These are phyloP conservation scores for Leptomonas seymouri DNA, from an alignment of 208 protist species.

Conservation along the genomic window DNA sequence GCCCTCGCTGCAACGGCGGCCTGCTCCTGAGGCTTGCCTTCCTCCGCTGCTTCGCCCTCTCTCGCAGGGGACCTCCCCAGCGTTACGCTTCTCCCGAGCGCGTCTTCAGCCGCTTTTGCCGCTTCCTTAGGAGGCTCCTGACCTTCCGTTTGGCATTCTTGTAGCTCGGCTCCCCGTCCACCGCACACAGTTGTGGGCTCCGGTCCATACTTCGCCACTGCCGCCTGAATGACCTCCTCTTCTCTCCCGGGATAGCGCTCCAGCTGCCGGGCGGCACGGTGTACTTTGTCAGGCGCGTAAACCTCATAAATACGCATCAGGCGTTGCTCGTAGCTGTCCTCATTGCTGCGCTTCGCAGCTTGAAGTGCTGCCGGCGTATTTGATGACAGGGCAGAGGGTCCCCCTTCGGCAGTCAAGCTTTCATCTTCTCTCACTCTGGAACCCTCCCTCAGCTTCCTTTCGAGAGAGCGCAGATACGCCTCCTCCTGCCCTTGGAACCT, in stretches of 20 bases:
- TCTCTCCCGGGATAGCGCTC: conserved; percentile 53
- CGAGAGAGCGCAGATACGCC: conserved; percentile 31
- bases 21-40: background rate
- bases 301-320: conserved; percentile 37
- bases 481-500: conserved; percentile 41
- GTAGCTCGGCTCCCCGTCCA: background rate
- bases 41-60: background rate
- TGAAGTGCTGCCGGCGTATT: background rate
- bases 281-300: conserved; percentile 35
- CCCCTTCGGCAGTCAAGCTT: background rate
- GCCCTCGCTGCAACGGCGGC: conserved; percentile 1
- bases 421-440: background rate
- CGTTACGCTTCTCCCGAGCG: background rate
- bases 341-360: background rate
- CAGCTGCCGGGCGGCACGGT: conserved; percentile 36
- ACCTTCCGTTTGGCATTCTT: background rate
- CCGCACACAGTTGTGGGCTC: background rate
- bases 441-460: conserved; percentile 22
- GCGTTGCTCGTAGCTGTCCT: conserved; percentile 23
- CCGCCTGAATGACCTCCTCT: conserved; percentile 50
- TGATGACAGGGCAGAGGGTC: background rate
- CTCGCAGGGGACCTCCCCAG: background rate
- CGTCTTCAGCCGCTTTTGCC: no score
- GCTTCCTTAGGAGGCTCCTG: no score
- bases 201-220: conserved; percentile 29